Conservation (phyloP, 1,284 basidiomycete genomes). For the Erythrobasidium hasegawianum region DNA sequence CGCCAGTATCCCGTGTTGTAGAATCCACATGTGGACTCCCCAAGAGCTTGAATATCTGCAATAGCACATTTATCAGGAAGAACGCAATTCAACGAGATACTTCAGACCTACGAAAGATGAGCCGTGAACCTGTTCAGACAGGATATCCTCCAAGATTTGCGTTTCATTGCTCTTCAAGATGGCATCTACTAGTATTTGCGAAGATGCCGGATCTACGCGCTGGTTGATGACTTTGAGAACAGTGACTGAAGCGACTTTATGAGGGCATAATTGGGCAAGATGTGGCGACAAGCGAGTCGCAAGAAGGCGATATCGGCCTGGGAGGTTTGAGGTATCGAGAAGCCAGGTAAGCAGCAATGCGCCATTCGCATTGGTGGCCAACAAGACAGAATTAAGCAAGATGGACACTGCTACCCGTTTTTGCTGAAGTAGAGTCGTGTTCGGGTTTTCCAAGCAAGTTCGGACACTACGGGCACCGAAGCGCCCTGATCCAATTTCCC, state of each 20-base stretch:
- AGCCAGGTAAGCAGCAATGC: conserved; percentile 94
- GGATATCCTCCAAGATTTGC: conserved; percentile 76
- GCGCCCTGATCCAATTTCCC: conserved; percentile 53
- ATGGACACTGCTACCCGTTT: conserved; percentile 91
- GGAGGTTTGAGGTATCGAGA: conserved; percentile 86
- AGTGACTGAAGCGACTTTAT: conserved; percentile 92
- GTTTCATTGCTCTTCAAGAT: conserved; percentile 45
- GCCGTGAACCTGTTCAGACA: conserved; percentile 92
- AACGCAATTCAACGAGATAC: too few relatives aligned
- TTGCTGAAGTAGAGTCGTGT: conserved; percentile 73
- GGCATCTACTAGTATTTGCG: conserved; percentile 45
- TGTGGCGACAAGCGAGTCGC: conserved; percentile 94
- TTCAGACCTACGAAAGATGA: conserved; percentile 30
- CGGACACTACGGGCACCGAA: conserved; percentile 98
- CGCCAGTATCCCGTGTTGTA: neutral
- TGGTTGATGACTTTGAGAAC: conserved; percentile 64
- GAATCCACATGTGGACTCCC: conserved; percentile 10
- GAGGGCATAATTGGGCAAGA: conserved; percentile 91
- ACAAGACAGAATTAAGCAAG: conserved; percentile 93
- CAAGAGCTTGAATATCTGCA: conserved; percentile 28
- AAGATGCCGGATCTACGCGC: conserved; percentile 46
- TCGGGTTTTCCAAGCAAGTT: conserved; percentile 86
- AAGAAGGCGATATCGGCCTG: conserved; percentile 84
- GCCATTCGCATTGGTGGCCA: conserved; percentile 96
- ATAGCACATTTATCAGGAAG: neutral